Evolutionary conservation across 352 stramenopile genomes (phyloP).

Genomic region (Phytophthora macrochlamydospora): DNA sequence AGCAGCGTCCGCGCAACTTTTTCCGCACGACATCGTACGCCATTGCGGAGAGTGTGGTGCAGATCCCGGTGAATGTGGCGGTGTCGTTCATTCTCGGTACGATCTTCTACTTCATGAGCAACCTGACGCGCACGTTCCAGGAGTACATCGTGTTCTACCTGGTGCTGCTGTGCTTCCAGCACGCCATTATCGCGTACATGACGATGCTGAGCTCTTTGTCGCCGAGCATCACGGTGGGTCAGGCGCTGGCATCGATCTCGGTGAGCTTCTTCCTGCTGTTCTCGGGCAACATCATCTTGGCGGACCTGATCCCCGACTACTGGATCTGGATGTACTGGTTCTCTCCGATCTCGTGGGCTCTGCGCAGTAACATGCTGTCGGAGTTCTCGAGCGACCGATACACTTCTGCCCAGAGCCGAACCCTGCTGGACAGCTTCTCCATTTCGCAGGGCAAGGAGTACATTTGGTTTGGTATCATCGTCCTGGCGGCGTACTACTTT

Average conservation of each 20-base stretch:
- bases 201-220: conserved; percentile 59
- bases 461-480: neutral
- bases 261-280: conserved; percentile 75
- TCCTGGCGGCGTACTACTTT: neutral
- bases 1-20: conserved; percentile 89
- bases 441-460: neutral
- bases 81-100: conserved; percentile 65
- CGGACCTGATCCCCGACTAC: conserved; percentile 67
- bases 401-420: neutral
- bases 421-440: neutral
- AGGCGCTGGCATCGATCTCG: conserved; percentile 50
- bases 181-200: conserved; percentile 71
- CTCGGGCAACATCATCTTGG: conserved; percentile 75
- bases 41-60: conserved; percentile 64
- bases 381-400: conserved; percentile 1
- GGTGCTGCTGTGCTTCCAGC: conserved; percentile 79
- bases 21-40: conserved; percentile 86
- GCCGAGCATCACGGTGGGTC: conserved; percentile 58
- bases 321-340: conserved; percentile 87
- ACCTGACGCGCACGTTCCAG: conserved; percentile 56
- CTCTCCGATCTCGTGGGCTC: conserved; percentile 61
- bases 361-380: conserved; percentile 15
- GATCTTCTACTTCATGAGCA: conserved; percentile 91
- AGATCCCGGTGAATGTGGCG: conserved; percentile 68
- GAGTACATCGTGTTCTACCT: conserved; percentile 83